These are phyloP conservation scores for Apiosordaria backusii DNA, from an alignment of 495 filamentous ascomycete genomes.

Conservation along the genomic window DNA sequence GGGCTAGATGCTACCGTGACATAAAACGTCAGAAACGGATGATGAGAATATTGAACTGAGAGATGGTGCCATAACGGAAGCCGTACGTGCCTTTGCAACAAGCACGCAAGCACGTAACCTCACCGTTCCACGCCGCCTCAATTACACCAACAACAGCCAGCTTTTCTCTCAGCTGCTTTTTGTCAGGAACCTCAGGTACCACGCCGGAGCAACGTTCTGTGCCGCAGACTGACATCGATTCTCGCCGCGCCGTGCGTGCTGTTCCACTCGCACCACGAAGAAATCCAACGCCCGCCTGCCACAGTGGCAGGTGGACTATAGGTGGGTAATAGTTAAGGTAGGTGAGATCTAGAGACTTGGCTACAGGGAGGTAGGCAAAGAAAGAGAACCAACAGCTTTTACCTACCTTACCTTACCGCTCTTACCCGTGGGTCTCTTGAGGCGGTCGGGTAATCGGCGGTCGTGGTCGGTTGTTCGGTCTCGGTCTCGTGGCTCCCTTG, in stretches of 20 bases:
- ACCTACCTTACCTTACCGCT: not conserved
- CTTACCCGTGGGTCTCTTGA: not conserved
- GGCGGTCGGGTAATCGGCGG: not conserved
- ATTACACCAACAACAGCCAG: too few relatives aligned
- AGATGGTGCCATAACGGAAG: not conserved
- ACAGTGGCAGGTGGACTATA: not conserved
- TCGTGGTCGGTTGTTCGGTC: not conserved
- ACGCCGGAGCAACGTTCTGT: not conserved
- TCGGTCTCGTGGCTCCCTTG: not conserved
- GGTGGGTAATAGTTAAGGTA: not conserved
- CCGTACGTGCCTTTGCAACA: not conserved
- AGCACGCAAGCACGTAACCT: too few relatives aligned
- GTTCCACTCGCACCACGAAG: not conserved
- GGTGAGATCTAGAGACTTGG: too few relatives aligned
- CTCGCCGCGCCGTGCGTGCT: not conserved
- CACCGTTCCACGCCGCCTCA: not conserved
- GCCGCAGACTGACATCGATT: conserved; percentile 1
- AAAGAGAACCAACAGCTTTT: not conserved
- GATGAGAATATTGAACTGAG: not conserved
- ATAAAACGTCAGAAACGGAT: not conserved
- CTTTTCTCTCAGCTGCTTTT: not conserved
- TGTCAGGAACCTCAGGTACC: too few relatives aligned
- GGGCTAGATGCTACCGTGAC: too few relatives aligned
- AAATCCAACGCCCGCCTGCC: not conserved
- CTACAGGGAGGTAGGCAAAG: too few relatives aligned